Evolutionary conservation across 2,329 filamentous ascomycete species (phyloP), one percentile per base, ranked within the genome.

Genomic region (Onygenales sp.): DNA sequence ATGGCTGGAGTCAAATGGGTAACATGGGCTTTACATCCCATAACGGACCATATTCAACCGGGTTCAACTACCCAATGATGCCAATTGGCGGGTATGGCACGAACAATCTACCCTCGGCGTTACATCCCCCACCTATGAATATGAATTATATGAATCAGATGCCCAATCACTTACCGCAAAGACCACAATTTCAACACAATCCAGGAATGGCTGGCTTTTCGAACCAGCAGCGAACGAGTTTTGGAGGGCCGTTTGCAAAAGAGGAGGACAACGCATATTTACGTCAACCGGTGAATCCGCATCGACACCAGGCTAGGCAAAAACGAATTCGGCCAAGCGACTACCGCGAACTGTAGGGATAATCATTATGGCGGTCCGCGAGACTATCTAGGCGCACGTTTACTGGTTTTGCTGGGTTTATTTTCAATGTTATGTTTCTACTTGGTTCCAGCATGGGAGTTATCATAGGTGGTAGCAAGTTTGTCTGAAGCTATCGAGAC

Each of bases 221-320:
- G 10, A 83, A 83, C 59, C 81, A 84, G 62, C 80, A 83, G 62
- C 71, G 77, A 52, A 78, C 74, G 27, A 65, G 73, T 37, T 78
- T 80, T 61, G 73, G 74, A 36, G 75, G 76, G 14, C 75, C 77
- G 10, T 72, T 76, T 55, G 78, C 79, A 2, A 84, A 79, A 54
- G 82, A 83, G 58, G 88, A 94, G 53, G 90, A 95, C 54, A 88
- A 90, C 56, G 88, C 93, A 6, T 98, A 98, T 72, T 94, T 97
- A 68, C 82, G 93, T 54, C 92, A 95, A 69, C 93, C 93, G 0
- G 88, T 97, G 57, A 98, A 98, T 66, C 92, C 91, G 2, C 88
- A 95, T 66, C 83, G 93, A 49, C 88, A 93, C 66, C 86, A 91
- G 69, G 88, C 90, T 64, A 82, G 87, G 62, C 85, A 89, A 62